Percentiles rank a stretch among this genome's conserved stretches.
Evolutionary conservation across 208 protist genomes (phyloP).

Genomic region (Leishmania turanica): DNA sequence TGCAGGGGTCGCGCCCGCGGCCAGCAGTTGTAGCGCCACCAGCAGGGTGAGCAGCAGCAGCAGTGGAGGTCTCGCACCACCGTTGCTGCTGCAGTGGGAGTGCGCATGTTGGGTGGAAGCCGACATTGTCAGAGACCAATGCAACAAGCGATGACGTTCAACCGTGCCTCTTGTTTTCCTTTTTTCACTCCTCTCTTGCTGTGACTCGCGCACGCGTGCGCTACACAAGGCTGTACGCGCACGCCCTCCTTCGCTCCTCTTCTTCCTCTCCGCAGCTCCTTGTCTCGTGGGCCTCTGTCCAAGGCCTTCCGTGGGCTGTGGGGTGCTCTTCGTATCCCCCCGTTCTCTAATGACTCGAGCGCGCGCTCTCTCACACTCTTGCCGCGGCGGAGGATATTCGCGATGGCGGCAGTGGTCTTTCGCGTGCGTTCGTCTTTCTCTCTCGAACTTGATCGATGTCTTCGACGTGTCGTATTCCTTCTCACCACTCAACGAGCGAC

Average conservation of each 20-base stretch:
- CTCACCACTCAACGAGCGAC: background rate
- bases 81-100: background rate
- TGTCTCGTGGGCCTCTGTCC: background rate
- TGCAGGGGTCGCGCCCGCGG: background rate
- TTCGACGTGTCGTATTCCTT: background rate
- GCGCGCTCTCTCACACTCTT: background rate
- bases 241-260: background rate
- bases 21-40: constrained; percentile 9
- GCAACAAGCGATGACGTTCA: background rate
- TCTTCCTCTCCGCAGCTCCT: background rate
- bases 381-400: background rate
- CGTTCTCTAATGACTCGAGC: background rate
- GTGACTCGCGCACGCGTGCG: background rate
- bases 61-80: background rate
- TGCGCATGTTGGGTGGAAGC: background rate
- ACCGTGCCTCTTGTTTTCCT: background rate
- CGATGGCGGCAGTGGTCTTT: background rate
- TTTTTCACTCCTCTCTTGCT: background rate
- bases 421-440: background rate
- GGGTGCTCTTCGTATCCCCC: background rate
- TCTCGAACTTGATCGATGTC: background rate
- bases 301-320: background rate
- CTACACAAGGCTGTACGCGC: background rate
- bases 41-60: background rate
- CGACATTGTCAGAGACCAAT: background rate